Conservation (phyloP, 441 rosid species). For the Metrosideros polymorpha region DNA sequence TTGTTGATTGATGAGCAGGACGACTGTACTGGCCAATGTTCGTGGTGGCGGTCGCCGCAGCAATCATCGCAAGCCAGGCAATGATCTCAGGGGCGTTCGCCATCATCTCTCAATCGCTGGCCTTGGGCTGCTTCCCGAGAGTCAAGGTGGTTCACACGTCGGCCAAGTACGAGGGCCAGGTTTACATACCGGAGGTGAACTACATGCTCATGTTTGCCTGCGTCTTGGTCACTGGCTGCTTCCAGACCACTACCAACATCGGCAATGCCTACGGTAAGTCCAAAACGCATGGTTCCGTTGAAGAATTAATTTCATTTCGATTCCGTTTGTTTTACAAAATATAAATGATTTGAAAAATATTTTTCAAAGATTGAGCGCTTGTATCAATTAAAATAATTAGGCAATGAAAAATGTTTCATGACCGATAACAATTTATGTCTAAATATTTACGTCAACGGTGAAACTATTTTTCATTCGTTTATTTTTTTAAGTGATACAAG, state of each 20-base stretch:
- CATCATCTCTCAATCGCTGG: not conserved
- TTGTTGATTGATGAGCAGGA: not conserved
- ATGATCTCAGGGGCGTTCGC: not conserved
- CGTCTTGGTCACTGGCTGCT: not conserved
- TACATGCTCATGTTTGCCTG: not conserved
- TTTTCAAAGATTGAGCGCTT: not conserved
- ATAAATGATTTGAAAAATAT: not conserved
- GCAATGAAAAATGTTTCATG: not conserved
- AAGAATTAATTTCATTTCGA: not conserved
- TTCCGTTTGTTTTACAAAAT: not conserved
- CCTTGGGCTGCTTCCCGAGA: not conserved
- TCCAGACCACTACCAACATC: not conserved
- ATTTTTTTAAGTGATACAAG: not conserved
- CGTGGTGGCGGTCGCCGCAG: not conserved
- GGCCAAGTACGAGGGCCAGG: not conserved
- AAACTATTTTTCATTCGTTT: rapidly evolving
- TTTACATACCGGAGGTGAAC: not conserved
- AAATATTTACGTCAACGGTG: rapidly evolving
- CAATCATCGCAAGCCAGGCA: not conserved
- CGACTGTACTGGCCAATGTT: not conserved
- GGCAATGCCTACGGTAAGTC: not conserved
- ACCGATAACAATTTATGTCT: not conserved
- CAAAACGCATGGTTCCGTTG: not conserved
- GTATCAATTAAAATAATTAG: not conserved
- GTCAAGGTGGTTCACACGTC: not conserved